A percentile compares a stretch with the other conserved stretches of the same genome.
Evolutionary conservation across 2,329 filamentous ascomycete species (phyloP).

Genomic region (Neofusicoccum sp.): DNA sequence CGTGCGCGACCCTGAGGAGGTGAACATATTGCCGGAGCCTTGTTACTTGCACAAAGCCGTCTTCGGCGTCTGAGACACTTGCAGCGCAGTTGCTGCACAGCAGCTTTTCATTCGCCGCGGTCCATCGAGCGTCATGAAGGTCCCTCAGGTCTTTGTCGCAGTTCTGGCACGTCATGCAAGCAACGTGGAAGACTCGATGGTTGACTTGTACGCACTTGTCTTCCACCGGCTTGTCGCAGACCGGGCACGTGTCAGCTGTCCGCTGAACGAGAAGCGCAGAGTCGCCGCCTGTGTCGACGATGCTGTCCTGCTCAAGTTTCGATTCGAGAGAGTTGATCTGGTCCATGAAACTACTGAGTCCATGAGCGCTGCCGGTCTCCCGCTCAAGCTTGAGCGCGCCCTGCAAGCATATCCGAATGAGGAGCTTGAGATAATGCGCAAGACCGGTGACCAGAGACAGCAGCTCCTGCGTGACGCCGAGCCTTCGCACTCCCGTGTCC

Average conservation of each 20-base stretch:
- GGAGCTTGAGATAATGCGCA: conserved; percentile 93
- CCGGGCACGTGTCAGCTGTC: conserved; percentile 70
- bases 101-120: conserved; percentile 63
- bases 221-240: conserved; percentile 85
- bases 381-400: conserved; percentile 88
- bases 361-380: conserved; percentile 71
- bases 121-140: conserved; percentile 69
- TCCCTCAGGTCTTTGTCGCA: conserved; percentile 73
- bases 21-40: conserved; percentile 95
- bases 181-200: conserved; percentile 78
- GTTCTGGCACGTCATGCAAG: conserved; percentile 68
- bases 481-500: conserved; percentile 81
- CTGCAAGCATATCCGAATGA: conserved; percentile 95
- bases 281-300: conserved; percentile 42
- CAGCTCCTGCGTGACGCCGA: conserved; percentile 96
- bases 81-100: conserved; percentile 69
- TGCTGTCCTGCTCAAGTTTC: conserved; percentile 35
- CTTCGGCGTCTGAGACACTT: conserved; percentile 55
- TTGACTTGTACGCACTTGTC: conserved; percentile 81
- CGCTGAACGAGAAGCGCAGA: conserved; percentile 44
- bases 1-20: conserved; percentile 84
- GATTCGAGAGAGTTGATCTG: conserved; percentile 79
- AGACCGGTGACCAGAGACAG: conserved; percentile 94
- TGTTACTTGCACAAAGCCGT: conserved; percentile 71
- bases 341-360: conserved; percentile 78